These are phyloP conservation scores for Keithomyces neogunnii DNA, from an alignment of 2,329 filamentous ascomycete species.

Conservation along the genomic window DNA sequence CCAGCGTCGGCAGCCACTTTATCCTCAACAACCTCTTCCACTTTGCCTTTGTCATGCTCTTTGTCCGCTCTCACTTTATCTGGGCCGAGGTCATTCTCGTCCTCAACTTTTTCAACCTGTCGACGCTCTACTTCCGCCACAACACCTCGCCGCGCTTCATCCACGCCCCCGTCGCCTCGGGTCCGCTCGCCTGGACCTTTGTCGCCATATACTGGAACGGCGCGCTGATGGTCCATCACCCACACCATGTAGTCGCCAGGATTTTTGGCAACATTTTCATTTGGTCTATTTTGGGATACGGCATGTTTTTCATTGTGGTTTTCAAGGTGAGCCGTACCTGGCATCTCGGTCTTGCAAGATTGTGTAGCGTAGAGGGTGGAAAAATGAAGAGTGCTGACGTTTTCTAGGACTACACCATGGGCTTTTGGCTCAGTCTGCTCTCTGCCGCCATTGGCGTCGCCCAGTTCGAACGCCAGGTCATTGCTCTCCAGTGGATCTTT, in stretches of 20 bases:
- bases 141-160: constrained; percentile 63
- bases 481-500: constrained; percentile 89
- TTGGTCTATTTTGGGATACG: constrained; percentile 73
- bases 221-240: constrained; percentile 68
- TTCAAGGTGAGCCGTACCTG: constrained; percentile 51
- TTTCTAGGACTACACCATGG: constrained; percentile 61
- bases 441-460: constrained; percentile 67
- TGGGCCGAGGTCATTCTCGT: constrained; percentile 68
- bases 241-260: constrained; percentile 57
- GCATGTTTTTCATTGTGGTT: constrained; percentile 62
- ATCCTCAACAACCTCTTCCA: constrained; percentile 78
- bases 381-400: background rate
- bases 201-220: constrained; percentile 86
- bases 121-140: constrained; percentile 73
- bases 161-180: constrained; percentile 66
- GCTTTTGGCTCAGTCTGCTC: constrained; percentile 68
- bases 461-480: constrained; percentile 63
- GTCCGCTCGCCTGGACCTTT: constrained; percentile 76
- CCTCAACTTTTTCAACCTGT: constrained; percentile 76
- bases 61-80: constrained; percentile 67
- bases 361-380: background rate
- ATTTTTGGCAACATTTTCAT: constrained; percentile 83
- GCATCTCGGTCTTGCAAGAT: background rate
- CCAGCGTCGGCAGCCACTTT: constrained; percentile 75
- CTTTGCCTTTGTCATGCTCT: constrained; percentile 76